Conservation (phyloP, 805 yeast species). For the Kazachstania africana region DNA sequence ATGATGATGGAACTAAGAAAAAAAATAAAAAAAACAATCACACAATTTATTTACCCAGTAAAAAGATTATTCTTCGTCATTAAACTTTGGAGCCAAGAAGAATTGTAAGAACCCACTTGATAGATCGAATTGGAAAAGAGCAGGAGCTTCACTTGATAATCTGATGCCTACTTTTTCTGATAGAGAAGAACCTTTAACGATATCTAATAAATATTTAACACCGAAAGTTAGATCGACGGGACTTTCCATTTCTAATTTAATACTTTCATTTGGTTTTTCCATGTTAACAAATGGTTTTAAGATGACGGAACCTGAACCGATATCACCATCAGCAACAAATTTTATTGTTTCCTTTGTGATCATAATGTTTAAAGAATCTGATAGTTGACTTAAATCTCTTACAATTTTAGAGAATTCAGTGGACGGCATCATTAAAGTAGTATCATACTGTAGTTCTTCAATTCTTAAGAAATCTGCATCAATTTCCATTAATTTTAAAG, state of each 20-base stretch:
- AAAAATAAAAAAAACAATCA: too few relatives aligned
- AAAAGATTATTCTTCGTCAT: slow-evolving; percentile 62
- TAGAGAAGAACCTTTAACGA: slow-evolving; percentile 80
- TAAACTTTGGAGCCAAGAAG: slow-evolving; percentile 96
- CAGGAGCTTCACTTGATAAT: slow-evolving; percentile 85
- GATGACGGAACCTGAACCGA: slow-evolving; percentile 78
- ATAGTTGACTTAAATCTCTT: slow-evolving; percentile 73
- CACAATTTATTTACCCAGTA: too few relatives aligned
- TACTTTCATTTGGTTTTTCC: slow-evolving; percentile 66
- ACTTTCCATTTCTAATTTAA: slow-evolving; percentile 66
- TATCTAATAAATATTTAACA: slow-evolving; percentile 79
- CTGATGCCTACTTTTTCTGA: slow-evolving; percentile 70
- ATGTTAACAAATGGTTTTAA: slow-evolving; percentile 75
- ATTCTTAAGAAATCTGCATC: slow-evolving; percentile 89
- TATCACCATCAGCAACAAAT: slow-evolving; percentile 83
- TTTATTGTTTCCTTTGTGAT: slow-evolving; percentile 89
- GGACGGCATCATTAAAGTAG: slow-evolving; percentile 78
- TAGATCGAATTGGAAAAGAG: slow-evolving; percentile 82
- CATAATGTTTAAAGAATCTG: slow-evolving; percentile 75
- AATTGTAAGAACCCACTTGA: slow-evolving; percentile 82
- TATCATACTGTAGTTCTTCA: slow-evolving; percentile 87
- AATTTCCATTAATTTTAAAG: slow-evolving; percentile 87
- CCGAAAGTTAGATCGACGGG: slow-evolving; percentile 88
- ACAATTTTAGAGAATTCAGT: slow-evolving; percentile 80
- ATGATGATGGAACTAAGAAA: too few relatives aligned